phyloP scores from a whole-genome alignment of 768 basidiomycete species.

The Amanita jacksonii region DNA sequence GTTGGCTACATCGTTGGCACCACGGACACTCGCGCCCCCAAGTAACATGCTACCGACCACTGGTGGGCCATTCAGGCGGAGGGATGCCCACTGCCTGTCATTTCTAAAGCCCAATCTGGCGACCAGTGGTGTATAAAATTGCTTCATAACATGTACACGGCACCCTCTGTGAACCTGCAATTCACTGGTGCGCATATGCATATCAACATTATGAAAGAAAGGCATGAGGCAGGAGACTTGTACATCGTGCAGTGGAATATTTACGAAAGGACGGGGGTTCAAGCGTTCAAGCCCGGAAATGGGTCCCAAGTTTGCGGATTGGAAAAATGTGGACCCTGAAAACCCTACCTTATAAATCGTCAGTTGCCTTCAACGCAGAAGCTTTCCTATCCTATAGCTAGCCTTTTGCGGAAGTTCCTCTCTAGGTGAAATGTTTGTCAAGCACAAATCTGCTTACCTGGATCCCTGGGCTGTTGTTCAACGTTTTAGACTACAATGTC shows the following conservation, averaged over 20 bases:
- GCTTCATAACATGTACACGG: constrained; percentile 31
- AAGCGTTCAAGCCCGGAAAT: constrained; percentile 31
- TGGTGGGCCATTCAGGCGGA: constrained; percentile 62
- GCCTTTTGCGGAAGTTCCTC: neutral
- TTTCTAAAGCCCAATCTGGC: constrained; percentile 21
- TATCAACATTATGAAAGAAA: constrained; percentile 56
- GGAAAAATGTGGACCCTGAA: too few relatives aligned
- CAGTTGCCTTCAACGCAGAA: neutral
- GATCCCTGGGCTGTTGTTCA: neutral
- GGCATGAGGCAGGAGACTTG: constrained; percentile 64
- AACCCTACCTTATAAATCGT: too few relatives aligned
- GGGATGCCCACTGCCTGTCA: constrained; percentile 36
- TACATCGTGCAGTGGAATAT: constrained; percentile 43
- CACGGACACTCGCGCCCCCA: constrained; percentile 56
- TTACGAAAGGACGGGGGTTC: constrained; percentile 37
- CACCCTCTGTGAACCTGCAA: constrained; percentile 43
- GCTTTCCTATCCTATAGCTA: neutral
- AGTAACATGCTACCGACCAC: constrained; percentile 37
- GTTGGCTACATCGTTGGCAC: constrained; percentile 71
- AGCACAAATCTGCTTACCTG: too few relatives aligned
- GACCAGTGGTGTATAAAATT: constrained; percentile 37
- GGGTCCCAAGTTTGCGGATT: constrained; percentile 44
- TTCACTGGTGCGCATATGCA: constrained; percentile 73
- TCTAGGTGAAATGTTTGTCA: constrained; percentile 1
- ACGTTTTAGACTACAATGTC: neutral